Evolutionary conservation across 805 yeast genomes (phyloP).

Genomic region (Monosporozyma yasuniensis): DNA sequence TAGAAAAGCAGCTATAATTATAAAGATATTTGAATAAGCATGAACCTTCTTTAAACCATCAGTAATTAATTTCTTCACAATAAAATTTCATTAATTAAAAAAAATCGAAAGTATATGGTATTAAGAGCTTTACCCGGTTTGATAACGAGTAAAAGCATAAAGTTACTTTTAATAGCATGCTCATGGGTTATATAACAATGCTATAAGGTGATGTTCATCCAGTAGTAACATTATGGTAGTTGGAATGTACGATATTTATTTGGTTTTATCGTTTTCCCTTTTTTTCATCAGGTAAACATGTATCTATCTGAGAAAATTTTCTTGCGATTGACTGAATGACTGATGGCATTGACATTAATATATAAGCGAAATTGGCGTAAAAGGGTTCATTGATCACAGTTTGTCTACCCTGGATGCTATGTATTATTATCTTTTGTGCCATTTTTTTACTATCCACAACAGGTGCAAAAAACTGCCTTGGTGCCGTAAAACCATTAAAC

Average conservation of each 20-base stretch:
- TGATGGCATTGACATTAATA: conserved; percentile 62
- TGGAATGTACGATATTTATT: neutral
- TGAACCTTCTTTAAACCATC: neutral
- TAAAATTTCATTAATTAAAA: neutral
- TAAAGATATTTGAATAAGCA: too few species aligned
- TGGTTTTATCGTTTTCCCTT: neutral
- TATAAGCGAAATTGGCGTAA: conserved; percentile 63
- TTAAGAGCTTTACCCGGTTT: neutral
- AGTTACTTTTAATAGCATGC: neutral
- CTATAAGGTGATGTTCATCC: too few species aligned
- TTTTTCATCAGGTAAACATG: conserved; percentile 24
- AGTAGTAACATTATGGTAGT: too few species aligned
- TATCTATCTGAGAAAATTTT: conserved; percentile 59
- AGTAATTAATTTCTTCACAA: neutral
- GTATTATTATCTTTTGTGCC: conserved; percentile 45
- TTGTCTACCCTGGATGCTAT: conserved; percentile 51
- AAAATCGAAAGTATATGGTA: neutral
- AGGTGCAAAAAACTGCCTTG: conserved; percentile 70
- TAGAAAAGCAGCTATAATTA: too few species aligned
- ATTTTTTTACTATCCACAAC: conserved; percentile 51
- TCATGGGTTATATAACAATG: too few species aligned
- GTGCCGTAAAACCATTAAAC: conserved; percentile 71
- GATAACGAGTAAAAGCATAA: neutral
- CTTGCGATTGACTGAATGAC: conserved; percentile 37
- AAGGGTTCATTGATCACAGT: conserved; percentile 67